Conservation (phyloP, 768 basidiomycete genomes). For the Pisolithus microcarpus region DNA sequence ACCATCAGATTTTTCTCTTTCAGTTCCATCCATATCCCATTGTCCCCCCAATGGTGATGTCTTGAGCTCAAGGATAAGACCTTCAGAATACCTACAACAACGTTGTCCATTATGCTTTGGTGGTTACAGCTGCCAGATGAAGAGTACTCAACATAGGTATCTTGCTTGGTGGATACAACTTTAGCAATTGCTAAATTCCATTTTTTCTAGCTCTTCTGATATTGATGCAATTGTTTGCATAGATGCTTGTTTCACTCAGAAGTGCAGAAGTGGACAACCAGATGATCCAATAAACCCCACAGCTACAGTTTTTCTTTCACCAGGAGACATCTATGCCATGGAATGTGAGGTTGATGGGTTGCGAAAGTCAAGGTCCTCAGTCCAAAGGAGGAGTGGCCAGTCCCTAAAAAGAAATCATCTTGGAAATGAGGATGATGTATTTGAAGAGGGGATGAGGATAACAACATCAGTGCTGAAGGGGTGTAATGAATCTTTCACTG, state of each 20-base stretch:
- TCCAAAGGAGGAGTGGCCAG: not conserved
- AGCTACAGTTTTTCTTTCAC: constrained; percentile 13
- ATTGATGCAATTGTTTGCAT: constrained; percentile 25
- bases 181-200: not conserved
- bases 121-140: not conserved
- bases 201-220: constrained; percentile 6
- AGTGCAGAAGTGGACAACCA: constrained; percentile 10
- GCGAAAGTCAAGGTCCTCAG: not conserved
- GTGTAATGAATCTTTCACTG: constrained; percentile 14
- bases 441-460: constrained; percentile 12
- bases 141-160: not conserved
- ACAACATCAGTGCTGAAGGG: constrained; percentile 25
- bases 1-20: not conserved
- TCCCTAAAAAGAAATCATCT: not conserved
- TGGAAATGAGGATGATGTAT: not conserved
- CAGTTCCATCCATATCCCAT: not conserved
- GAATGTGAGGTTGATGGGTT: not conserved
- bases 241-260: constrained; percentile 32
- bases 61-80: not conserved
- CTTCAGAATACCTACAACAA: constrained; percentile 14
- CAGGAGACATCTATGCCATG: not conserved
- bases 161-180: not conserved
- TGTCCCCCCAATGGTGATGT: not conserved
- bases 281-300: constrained; percentile 11
- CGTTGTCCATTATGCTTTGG: constrained; percentile 26